Conservation (phyloP, 2,329 filamentous ascomycete genomes). For the Ophiostoma quercus region DNA sequence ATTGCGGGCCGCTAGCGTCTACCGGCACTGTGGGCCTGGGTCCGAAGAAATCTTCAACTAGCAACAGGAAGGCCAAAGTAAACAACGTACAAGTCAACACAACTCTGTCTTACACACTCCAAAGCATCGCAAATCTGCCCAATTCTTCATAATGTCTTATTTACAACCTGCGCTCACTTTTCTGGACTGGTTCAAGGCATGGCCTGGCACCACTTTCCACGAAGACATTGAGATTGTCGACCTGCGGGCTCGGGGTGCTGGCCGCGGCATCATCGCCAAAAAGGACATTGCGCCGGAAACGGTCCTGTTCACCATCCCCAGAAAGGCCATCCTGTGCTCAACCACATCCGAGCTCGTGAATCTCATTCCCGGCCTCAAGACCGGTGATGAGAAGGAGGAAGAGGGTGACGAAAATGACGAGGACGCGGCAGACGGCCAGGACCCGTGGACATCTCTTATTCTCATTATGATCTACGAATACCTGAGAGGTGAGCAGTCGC, state of each 20-base stretch:
- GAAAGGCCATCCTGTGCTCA: constrained; percentile 62
- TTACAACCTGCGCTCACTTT: constrained; percentile 43
- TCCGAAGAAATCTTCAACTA: constrained; percentile 11
- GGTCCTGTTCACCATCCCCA: constrained; percentile 74
- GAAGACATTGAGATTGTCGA: constrained; percentile 49
- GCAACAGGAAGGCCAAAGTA: neutral
- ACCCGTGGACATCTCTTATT: constrained; percentile 57
- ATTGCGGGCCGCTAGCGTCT: constrained; percentile 4
- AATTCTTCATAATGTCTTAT: constrained; percentile 34
- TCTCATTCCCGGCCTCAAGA: constrained; percentile 45
- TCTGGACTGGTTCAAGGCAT: constrained; percentile 49
- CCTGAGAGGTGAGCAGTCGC: constrained; percentile 53
- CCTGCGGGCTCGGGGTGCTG: constrained; percentile 46
- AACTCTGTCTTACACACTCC: neutral
- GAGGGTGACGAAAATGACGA: constrained; percentile 38
- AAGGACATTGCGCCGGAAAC: constrained; percentile 67
- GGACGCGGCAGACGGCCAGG: constrained; percentile 36
- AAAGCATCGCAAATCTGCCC: neutral
- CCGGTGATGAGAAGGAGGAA: constrained; percentile 24
- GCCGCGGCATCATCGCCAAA: constrained; percentile 61
- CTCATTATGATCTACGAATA: constrained; percentile 76
- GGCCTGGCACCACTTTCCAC: constrained; percentile 51
- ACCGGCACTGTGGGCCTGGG: constrained; percentile 12
- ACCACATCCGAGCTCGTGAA: constrained; percentile 64
- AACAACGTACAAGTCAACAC: constrained; percentile 6